phyloP scores from a whole-genome alignment of 345 rosid species.

The Gossypium arboreum region DNA sequence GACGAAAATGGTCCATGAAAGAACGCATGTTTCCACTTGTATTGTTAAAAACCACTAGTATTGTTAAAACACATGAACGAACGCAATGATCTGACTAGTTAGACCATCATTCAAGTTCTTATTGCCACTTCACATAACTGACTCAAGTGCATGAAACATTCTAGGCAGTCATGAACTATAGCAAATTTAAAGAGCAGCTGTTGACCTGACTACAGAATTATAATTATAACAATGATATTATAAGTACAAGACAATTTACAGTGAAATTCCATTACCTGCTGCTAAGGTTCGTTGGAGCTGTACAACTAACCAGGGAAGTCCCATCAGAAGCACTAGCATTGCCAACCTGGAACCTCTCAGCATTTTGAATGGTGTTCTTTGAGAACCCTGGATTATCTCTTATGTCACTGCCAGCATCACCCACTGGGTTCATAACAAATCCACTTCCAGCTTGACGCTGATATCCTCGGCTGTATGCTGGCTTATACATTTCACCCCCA shows the following conservation, averaged over 20 bases:
- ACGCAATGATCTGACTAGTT: too few relatives aligned
- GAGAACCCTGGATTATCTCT: constrained; percentile 33
- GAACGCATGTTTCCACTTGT: too few relatives aligned
- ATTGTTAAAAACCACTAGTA: too few relatives aligned
- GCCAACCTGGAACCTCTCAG: constrained; percentile 28
- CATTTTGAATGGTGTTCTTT: constrained; percentile 23
- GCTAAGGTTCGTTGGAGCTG: constrained; percentile 25
- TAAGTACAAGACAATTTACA: not conserved
- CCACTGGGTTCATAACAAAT: constrained; percentile 16
- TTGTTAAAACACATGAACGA: too few relatives aligned
- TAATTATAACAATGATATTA: not conserved
- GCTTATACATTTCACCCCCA: constrained; percentile 22
- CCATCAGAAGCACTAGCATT: constrained; percentile 23
- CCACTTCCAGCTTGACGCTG: constrained; percentile 25
- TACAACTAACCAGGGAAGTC: constrained; percentile 27
- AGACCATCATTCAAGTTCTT: too few relatives aligned
- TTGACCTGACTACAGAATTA: not conserved
- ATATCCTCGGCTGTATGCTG: constrained; percentile 27
- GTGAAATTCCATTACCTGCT: constrained; percentile 33
- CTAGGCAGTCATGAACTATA: not conserved
- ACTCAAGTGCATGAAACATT: not conserved
- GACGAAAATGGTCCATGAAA: not conserved
- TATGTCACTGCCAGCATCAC: constrained; percentile 19
- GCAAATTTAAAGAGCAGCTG: not conserved
- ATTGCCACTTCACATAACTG: too few relatives aligned